Percentiles rank a stretch among this genome's conserved stretches.
Evolutionary conservation across 306 rosid species (phyloP).

Genomic region (Prunus padus): DNA sequence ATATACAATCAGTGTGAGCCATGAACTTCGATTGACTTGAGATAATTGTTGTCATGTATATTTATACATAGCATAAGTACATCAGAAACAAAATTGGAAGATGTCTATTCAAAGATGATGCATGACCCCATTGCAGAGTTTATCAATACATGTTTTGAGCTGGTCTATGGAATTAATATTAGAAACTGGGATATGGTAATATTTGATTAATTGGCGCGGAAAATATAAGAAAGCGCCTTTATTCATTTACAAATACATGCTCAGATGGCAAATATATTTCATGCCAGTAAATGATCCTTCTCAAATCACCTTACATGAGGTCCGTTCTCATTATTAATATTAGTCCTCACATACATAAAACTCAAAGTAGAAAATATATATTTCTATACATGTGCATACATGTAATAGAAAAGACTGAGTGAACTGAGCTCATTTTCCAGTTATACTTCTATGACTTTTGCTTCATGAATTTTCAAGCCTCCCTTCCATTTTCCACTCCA

Average conservation of each 20-base stretch:
- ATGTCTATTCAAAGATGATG: too few species aligned
- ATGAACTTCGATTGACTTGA: too few species aligned
- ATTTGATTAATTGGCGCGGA: background rate
- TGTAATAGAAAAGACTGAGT: background rate
- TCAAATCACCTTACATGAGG: background rate
- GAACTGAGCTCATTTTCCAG: background rate
- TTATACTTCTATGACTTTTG: background rate
- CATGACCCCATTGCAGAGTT: too few species aligned
- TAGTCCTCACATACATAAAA: background rate
- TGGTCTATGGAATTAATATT: too few species aligned
- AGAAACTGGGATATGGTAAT: too few species aligned
- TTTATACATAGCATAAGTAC: too few species aligned
- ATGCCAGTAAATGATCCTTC: background rate
- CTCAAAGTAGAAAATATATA: background rate
- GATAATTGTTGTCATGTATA: too few species aligned
- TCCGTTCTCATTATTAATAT: background rate
- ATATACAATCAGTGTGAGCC: too few species aligned
- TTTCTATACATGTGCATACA: background rate
- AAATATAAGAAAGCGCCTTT: background rate
- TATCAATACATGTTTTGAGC: too few species aligned
- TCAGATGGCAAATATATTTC: background rate
- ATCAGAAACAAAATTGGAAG: too few species aligned
- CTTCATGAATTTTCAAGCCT: slow-evolving; percentile 52
- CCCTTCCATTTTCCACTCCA: slow-evolving; percentile 95
- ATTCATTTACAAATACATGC: background rate